These are phyloP conservation scores for Fusarium udum DNA, from an alignment of 2,329 filamentous ascomycete species.

Conservation along the genomic window DNA sequence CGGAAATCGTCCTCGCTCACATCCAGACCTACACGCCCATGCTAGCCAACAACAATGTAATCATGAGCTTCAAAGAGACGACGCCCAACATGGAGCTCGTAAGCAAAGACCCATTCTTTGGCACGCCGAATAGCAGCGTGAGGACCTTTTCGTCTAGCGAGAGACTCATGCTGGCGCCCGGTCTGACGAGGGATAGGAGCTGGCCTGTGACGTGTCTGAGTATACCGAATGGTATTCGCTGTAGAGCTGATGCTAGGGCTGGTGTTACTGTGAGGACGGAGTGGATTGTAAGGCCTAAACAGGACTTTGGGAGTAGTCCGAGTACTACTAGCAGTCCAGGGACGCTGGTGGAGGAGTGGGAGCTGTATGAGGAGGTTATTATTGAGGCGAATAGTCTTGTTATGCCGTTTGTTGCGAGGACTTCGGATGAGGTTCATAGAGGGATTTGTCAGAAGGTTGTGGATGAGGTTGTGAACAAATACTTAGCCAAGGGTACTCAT, in stretches of 20 bases:
- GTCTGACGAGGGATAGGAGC: constrained; percentile 6
- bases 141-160: constrained; percentile 8
- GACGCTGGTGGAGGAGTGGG: constrained; percentile 26
- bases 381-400: constrained; percentile 23
- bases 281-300: constrained; percentile 13
- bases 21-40: constrained; percentile 27
- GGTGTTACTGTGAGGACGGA: constrained; percentile 25
- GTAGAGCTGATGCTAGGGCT: constrained; percentile 20
- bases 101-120: constrained; percentile 23
- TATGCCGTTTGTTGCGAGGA: constrained; percentile 29
- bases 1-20: constrained; percentile 26
- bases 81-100: constrained; percentile 8
- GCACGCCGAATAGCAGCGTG: constrained; percentile 7
- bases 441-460: constrained; percentile 20
- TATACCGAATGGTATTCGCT: constrained; percentile 21
- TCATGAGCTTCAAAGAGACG: constrained; percentile 15
- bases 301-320: constrained; percentile 7
- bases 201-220: constrained; percentile 25
- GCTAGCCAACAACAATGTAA: constrained; percentile 11
- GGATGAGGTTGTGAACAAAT: constrained; percentile 11
- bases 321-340: constrained; percentile 3
- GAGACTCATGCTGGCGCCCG: constrained; percentile 9
- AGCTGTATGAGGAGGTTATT: constrained; percentile 20
- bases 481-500: neutral
- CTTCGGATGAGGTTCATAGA: constrained; percentile 6